Conservation (phyloP, 495 filamentous ascomycete genomes). For the Lasiosphaeria ovina region DNA sequence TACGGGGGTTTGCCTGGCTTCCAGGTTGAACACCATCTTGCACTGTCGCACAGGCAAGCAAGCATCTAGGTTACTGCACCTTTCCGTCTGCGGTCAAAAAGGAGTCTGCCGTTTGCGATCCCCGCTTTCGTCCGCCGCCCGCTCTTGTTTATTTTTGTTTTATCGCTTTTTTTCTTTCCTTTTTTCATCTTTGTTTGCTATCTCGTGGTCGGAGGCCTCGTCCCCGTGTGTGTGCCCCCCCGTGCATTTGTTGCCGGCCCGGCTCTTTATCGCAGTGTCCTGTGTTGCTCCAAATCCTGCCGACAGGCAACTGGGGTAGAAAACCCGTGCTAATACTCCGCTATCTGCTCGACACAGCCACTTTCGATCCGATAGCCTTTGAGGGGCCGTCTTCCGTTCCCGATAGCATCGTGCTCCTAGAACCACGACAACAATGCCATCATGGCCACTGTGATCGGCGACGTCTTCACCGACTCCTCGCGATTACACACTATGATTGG, state of each 20-base stretch:
- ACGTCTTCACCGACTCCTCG: slow-evolving; percentile 45
- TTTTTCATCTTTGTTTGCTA: not conserved
- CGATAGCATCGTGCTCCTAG: slow-evolving; percentile 23
- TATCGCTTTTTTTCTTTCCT: not conserved
- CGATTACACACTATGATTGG: slow-evolving; percentile 48
- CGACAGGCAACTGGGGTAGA: slow-evolving; percentile 2
- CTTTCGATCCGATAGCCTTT: slow-evolving; percentile 16
- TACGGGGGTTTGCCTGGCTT: too few relatives aligned
- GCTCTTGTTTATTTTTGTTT: not conserved
- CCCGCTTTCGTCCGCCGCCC: too few relatives aligned
- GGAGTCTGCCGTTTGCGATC: too few relatives aligned
- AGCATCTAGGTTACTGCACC: too few relatives aligned
- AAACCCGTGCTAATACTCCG: slow-evolving; percentile 29
- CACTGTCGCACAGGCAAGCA: too few relatives aligned
- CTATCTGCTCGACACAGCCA: slow-evolving; percentile 30
- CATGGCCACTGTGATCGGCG: slow-evolving; percentile 50
- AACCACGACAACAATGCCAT: slow-evolving; percentile 27
- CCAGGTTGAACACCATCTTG: too few relatives aligned
- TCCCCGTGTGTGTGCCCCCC: not conserved
- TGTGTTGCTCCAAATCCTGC: slow-evolving; percentile 17
- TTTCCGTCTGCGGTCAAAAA: too few relatives aligned
- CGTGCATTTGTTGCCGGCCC: slow-evolving; percentile 13
- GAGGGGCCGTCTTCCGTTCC: slow-evolving; percentile 5
- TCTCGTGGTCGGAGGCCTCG: too few relatives aligned
- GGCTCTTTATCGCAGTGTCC: slow-evolving; percentile 30